Conservation (phyloP, 1,139 yeast genomes). For the Hyphopichia buzzinii region DNA sequence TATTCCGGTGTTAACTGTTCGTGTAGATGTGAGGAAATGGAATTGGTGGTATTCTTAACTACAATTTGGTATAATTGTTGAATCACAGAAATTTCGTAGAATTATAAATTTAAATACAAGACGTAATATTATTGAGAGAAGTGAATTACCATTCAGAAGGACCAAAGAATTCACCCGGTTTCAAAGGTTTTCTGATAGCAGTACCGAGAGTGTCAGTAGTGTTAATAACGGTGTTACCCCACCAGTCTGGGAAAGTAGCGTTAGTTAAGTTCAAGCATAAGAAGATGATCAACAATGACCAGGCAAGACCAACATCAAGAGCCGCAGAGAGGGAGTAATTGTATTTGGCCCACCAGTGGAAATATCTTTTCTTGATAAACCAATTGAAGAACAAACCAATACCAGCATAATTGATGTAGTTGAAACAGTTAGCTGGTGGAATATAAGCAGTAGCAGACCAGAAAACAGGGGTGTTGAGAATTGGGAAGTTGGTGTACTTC, state of each 20-base stretch:
- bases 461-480: conserved; percentile 48
- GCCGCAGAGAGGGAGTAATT: conserved; percentile 60
- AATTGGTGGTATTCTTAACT: no score
- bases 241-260: conserved; percentile 45
- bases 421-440: conserved; percentile 49
- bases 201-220: conserved; percentile 15
- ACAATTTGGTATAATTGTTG: no score
- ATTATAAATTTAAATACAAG: no score
- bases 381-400: conserved; percentile 22
- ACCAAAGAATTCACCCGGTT: conserved; percentile 14
- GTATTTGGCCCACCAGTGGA: conserved; percentile 68
- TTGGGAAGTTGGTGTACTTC: conserved; percentile 38
- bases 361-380: conserved; percentile 28
- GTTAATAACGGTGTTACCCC: conserved; percentile 52
- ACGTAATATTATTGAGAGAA: no score
- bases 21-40: no score
- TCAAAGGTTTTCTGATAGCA: conserved; percentile 7
- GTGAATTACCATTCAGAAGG: conserved; percentile 15
- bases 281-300: conserved; percentile 49
- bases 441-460: conserved; percentile 47
- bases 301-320: conserved; percentile 54
- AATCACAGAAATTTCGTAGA: no score
- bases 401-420: conserved; percentile 37
- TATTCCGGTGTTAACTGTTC: background rate
- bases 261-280: conserved; percentile 32